Evolutionary conservation across 2,329 filamentous ascomycete species (phyloP).

Genomic region (Hypoxylon sp.): DNA sequence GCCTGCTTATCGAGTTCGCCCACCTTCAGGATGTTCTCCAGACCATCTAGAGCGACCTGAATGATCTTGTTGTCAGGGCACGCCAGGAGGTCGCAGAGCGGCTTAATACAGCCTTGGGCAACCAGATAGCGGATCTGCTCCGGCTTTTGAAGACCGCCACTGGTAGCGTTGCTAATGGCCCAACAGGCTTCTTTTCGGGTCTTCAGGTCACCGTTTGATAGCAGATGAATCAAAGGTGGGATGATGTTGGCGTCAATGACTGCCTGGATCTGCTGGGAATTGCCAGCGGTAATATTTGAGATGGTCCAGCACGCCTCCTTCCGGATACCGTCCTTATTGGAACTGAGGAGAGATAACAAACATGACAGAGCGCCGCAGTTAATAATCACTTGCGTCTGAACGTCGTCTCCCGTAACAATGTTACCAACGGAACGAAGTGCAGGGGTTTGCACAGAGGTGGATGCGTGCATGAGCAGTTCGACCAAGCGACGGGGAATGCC

Average conservation of each 20-base stretch:
- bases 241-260: constrained; percentile 98
- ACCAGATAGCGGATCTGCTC: constrained; percentile 98
- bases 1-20: constrained; percentile 98
- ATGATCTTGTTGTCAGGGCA: constrained; percentile 99
- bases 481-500: constrained; percentile 96
- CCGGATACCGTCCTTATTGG: constrained; percentile 97
- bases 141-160: constrained; percentile 96
- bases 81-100: constrained; percentile 90
- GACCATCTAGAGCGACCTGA: constrained; percentile 94
- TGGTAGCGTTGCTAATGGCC: constrained; percentile 99
- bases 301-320: constrained; percentile 99
- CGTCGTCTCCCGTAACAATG: constrained; percentile 98
- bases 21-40: constrained; percentile 99
- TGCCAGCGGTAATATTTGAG: constrained; percentile 97
- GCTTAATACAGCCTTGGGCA: constrained; percentile 93
- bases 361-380: constrained; percentile 95
- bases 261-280: constrained; percentile 96
- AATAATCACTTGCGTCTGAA: constrained; percentile 99
- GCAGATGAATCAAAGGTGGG: constrained; percentile 92
- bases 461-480: constrained; percentile 97
- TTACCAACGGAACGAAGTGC: constrained; percentile 97
- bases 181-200: constrained; percentile 99
- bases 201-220: constrained; percentile 98
- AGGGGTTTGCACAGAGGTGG: constrained; percentile 97
- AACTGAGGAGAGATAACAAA: constrained; percentile 92